Evolutionary conservation across 2,329 filamentous ascomycete genomes (phyloP), one percentile per base, ranked within the genome.

Genomic region (Pseudogymnoascus sp.): DNA sequence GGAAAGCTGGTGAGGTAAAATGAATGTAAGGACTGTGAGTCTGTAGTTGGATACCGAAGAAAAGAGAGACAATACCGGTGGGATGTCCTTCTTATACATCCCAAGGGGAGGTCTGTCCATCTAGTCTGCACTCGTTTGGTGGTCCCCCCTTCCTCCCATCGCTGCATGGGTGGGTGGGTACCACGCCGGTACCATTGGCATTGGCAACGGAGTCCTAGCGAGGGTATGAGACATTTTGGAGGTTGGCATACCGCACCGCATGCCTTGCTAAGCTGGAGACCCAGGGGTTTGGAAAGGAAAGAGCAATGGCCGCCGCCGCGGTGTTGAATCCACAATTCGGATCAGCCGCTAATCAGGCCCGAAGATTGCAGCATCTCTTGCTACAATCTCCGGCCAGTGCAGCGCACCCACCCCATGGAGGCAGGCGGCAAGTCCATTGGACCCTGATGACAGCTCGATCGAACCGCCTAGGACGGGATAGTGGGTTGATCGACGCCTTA

Each of bases 1-100:
- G 45, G 23, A 52, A 52, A 52, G 45, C 26, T 52, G 23, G 14
- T 16, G 11, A 16, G 45, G 45, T 29, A 31, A 52, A 52, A 41
- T n/a, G 45, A 52, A 52, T 52, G 45, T 52, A 52, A 52, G 23
- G 45, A 52, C 45, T 52, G 45, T 52, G 26, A 16, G 45, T 52
- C 45, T 52, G 45, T 19, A 52, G 45, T 52, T 52, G 45, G 45
- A 52, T 52, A 31, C 45, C 4, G 45, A 52, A 52, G n/a, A n/a
- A 52, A 52, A 52, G 45, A 52, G 45, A 52, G 45, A 52, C n/a
- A 6, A 1, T 52, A 31, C 45, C 8, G 2, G 26, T 11, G 45
- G 45, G 45, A 52, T 52, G 45, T 11, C 23, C 26, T 52, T 52
- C 45, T 52, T 52, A 52, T 52, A 52, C 45, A 52, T 52, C 26